Evolutionary conservation across 371 early-diverging fungal species (phyloP).

Genomic region (Mortierella sp.): DNA sequence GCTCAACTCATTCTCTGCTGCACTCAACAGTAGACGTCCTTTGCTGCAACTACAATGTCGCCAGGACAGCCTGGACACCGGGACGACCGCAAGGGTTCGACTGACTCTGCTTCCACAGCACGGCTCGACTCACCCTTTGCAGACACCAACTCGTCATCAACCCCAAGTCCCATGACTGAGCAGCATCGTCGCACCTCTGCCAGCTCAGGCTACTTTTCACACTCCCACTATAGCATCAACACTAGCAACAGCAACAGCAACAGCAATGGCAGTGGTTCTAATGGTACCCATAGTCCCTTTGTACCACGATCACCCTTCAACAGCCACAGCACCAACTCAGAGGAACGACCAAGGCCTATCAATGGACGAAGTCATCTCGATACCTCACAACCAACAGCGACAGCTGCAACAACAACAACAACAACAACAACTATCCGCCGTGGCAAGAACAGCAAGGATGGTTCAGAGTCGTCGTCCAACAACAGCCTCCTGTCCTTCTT

Average conservation of each 20-base stretch:
- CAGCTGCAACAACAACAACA: not conserved
- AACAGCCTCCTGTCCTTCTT: constrained; percentile 46
- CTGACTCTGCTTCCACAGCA: constrained; percentile 23
- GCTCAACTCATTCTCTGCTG: no score
- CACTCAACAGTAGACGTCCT: not conserved
- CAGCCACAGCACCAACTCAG: constrained; percentile 5
- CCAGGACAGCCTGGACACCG: constrained; percentile 31
- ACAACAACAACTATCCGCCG: not conserved
- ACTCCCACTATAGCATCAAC: constrained; percentile 17
- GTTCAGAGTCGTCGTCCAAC: constrained; percentile 26
- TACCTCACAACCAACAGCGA: not conserved
- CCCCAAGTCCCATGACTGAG: not conserved
- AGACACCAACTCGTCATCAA: constrained; percentile 6
- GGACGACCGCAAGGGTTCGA: constrained; percentile 37
- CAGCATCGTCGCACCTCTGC: constrained; percentile 40
- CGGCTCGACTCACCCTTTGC: constrained; percentile 14
- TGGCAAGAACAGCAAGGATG: constrained; percentile 38
- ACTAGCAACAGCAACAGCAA: constrained; percentile 3
- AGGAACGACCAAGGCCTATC: constrained; percentile 18
- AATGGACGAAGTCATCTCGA: constrained; percentile 25
- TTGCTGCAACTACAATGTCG: not conserved
- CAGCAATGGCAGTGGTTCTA: not conserved
- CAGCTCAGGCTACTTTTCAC: constrained; percentile 39
- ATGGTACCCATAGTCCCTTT: not conserved
- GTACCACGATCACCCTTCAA: constrained; percentile 12